Evolutionary conservation across 345 rosid genomes (phyloP), one percentile per base, ranked within the genome.

Genomic region (Heritiera fomes): DNA sequence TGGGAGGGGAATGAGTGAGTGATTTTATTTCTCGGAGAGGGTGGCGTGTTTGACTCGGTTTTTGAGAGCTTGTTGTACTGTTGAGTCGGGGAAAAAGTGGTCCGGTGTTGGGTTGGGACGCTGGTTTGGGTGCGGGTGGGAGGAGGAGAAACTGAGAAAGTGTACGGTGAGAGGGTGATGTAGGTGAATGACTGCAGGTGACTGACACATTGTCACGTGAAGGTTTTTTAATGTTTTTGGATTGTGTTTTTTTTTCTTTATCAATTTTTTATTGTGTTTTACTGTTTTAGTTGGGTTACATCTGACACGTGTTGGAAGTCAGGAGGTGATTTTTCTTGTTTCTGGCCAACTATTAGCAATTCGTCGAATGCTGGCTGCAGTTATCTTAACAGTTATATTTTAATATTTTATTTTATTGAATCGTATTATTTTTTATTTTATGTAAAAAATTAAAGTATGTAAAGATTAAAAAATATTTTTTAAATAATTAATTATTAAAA

Each of bases 1-100:
- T 61, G 15, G 59, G 32, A 32, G 6, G 58, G 59, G 75, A 15
- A 43, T 43, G 67, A 58, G 20, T 14, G 50, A 52, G 72, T 69
- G 53, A 38, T 41, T 4, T 23, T 3, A 0, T 18, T 61, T 15
- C 14, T 13, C 11, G 8, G 41, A 1, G 32, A 34, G 32, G 46
- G 23, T 78, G 81, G 77, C 81, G 79, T 82, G 85, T 79, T 79
- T 84, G 87, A 79, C 83, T 82, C 81, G 56, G 77, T 69, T 79
- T 73, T 4, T 23, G 28, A 23, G 28, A 23, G 28, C 28, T 5
- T 14, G 56, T 34, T 2, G 28, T 23, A 23, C 23, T 18, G 7
- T 55, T 0, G 40, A 30, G 41, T 63, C 15, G 52, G 61, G 50
- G 4, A 17, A 34, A 20, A 32, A 49, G 64, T 34, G 69, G 20